These are phyloP conservation scores for Grigorovia transvaalensis DNA, from an alignment of 805 yeast genomes.

Conservation along the genomic window DNA sequence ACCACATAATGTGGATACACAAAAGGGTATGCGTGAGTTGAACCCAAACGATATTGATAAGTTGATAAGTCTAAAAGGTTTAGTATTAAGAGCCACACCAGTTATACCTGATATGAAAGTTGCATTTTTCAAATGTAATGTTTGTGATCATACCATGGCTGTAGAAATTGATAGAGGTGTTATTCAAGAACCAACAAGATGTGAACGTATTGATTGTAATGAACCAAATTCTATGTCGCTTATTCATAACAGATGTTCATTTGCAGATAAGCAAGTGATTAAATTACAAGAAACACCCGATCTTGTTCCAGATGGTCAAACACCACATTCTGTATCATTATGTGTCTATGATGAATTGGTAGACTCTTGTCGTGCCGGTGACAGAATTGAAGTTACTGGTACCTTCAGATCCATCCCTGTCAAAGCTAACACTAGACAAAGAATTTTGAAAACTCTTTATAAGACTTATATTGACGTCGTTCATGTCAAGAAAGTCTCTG, in stretches of 20 bases:
- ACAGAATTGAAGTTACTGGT: conserved; percentile 90
- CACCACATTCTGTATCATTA: conserved; percentile 90
- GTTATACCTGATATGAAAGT: conserved; percentile 96
- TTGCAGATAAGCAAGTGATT: conserved; percentile 91
- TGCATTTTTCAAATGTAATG: conserved; percentile 90
- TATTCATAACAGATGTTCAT: conserved; percentile 83
- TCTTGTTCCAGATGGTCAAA: conserved; percentile 94
- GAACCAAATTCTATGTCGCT: conserved; percentile 80
- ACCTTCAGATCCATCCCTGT: conserved; percentile 89
- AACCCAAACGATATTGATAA: conserved; percentile 94
- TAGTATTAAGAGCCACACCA: conserved; percentile 79
- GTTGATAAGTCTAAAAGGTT: conserved; percentile 80
- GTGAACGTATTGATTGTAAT: conserved; percentile 83
- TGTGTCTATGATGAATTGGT: conserved; percentile 95
- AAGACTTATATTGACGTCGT: conserved; percentile 93
- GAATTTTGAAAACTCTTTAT: conserved; percentile 73
- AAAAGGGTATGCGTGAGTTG: conserved; percentile 79
- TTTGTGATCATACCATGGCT: conserved; percentile 84
- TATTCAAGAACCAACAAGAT: conserved; percentile 83
- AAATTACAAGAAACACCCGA: conserved; percentile 95
- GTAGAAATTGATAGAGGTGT: conserved; percentile 93
- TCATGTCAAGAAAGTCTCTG: conserved; percentile 80
- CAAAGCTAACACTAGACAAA: conserved; percentile 71
- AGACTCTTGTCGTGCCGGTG: conserved; percentile 93
- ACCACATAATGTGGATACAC: conserved; percentile 70